phyloP scores from a whole-genome alignment of 179 eudicot species.

The Silene coronaria region DNA sequence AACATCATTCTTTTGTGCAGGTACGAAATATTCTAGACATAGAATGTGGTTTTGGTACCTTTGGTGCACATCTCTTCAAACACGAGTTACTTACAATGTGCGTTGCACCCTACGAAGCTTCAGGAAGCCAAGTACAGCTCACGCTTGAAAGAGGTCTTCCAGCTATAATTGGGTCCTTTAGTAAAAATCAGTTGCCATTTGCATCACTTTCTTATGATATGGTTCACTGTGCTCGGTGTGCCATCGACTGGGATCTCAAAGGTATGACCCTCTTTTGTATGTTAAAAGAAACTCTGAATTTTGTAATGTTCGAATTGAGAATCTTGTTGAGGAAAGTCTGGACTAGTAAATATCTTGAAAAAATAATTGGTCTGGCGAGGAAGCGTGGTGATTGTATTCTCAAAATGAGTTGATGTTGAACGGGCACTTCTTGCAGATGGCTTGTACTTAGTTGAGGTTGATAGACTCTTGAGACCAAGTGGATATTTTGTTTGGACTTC shows the following conservation, averaged over 20 bases:
- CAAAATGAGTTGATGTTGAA: slow-evolving; percentile 11
- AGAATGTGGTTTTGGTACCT: slow-evolving; percentile 98
- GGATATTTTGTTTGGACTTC: slow-evolving; percentile 99
- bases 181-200: slow-evolving; percentile 69
- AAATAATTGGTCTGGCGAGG: neutral
- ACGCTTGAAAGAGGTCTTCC: slow-evolving; percentile 99
- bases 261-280: slow-evolving; percentile 34
- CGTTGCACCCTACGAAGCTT: slow-evolving; percentile 87
- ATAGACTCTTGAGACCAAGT: slow-evolving; percentile 87
- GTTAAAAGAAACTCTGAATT: neutral
- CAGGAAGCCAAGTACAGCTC: slow-evolving; percentile 98
- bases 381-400: neutral
- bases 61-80: slow-evolving; percentile 92
- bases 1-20: slow-evolving; percentile 39
- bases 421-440: slow-evolving; percentile 55
- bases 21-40: slow-evolving; percentile 84
- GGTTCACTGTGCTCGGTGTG: slow-evolving; percentile 92
- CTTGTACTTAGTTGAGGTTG: slow-evolving; percentile 70
- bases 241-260: slow-evolving; percentile 86
- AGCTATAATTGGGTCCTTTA: slow-evolving; percentile 86
- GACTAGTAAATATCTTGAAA: neutral
- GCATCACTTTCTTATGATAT: slow-evolving; percentile 95
- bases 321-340: neutral
- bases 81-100: slow-evolving; percentile 83
- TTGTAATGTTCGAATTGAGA: neutral